Base-by-base conservation (phyloP, 1,139 yeast genomes). In the Diutina ranongensis region DNA sequence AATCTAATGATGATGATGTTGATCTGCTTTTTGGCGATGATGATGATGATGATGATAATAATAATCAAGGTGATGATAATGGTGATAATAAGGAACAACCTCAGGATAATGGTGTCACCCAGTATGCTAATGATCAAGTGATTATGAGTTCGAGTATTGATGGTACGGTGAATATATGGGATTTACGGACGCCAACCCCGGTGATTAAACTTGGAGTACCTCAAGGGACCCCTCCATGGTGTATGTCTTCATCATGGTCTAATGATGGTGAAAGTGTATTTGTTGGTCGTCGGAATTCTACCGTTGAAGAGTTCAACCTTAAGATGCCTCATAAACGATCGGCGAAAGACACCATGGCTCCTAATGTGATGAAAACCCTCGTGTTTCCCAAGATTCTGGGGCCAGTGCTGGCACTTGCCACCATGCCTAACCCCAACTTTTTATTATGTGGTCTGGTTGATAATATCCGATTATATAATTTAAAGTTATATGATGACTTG, bases 201-300 rank as follows among this genome's bases (percentile, higher is more conserved):
- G 71, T 81, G 2, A 67, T 74, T 35, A 58, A 60, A 45, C 62
- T 84, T 20, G 78, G 79, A 1, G 76, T 80, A 3, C 78, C 87
- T 0, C 68, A 72, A 5, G 78, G 78, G 1, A 74, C 80, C 0
- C 96, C 97, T 1, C 98, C 98, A 0, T 92, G 97, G 97, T 83
- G 95, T 62, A 81, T 84, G 75, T 76, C 87, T n/a, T 80, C 95
- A 0, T 77, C 87, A 46, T 94, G 97, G 97, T 82, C 95, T 4
- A 70, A 72, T 47, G 81, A 82, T 55, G 98, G 98, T 8, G 81
- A 85, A 49, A 71, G 68, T 44, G 72, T 89, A 13, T 92, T 73
- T 56, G 88, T 81, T 3, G 98, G 98, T 1, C 74, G 98, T 52
- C 75, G 98, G 59, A 92, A 89, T 59, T 83, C 94, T 44, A 72